Evolutionary conservation across 768 basidiomycete species (phyloP).

Genomic region (Macrolepiota dolichaula): DNA sequence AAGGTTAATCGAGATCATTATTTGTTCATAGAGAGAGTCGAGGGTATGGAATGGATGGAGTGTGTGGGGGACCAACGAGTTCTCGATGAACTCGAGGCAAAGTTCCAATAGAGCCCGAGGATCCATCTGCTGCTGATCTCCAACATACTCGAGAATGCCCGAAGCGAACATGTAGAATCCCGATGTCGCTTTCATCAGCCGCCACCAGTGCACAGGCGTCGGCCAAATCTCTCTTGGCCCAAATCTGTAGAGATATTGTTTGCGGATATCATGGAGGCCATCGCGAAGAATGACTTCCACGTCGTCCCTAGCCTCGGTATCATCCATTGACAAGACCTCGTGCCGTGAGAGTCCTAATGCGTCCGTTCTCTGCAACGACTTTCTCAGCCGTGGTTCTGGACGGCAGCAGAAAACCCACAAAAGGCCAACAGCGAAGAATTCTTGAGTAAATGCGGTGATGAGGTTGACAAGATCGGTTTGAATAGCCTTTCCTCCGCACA

Average conservation of each 20-base stretch:
- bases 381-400: background rate
- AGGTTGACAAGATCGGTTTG: background rate
- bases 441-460: background rate
- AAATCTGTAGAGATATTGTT: background rate
- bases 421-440: background rate
- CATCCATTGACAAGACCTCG: background rate
- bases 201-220: background rate
- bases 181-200: background rate
- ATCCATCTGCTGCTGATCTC: background rate
- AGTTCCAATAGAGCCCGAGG: background rate
- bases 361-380: background rate
- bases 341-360: background rate
- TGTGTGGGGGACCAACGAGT: background rate
- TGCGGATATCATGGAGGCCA: background rate
- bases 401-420: constrained; percentile 1
- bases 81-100: background rate
- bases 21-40: background rate
- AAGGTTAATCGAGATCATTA: background rate
- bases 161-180: constrained; percentile 2
- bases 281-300: background rate
- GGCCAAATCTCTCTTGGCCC: background rate
- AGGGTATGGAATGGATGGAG: background rate
- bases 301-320: background rate
- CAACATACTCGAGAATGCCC: background rate
- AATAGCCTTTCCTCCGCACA: background rate